Base-by-base conservation (phyloP, 1,284 basidiomycete genomes). In the Lentinula novae-zelandiae region DNA sequence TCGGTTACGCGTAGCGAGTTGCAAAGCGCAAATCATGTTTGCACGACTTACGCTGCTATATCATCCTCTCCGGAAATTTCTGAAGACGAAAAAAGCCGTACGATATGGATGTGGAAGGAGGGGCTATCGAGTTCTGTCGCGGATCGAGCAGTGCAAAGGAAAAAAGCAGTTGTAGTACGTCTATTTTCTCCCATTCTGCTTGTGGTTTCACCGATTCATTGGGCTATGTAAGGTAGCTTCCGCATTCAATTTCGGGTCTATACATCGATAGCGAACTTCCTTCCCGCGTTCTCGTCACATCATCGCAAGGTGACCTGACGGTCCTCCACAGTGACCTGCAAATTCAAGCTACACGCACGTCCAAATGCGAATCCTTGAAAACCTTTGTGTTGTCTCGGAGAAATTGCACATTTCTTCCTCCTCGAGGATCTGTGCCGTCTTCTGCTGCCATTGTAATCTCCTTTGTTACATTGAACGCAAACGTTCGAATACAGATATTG, bases 81-180 rank as follows among this genome's bases (percentile, higher is more conserved):
- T 46, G 53, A 64, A 36, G 74, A 80, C 13, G 75, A 79, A 31
- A 68, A 70, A 57, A 79, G 78, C 4, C 76, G 79, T 56, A 82
- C 79, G 0, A 71, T 90, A 56, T 87, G 85, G 81, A 74, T 78
- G 61, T 89, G 89, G 86, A 80, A 75, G 63, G 83, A 88, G 66
- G 75, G 76, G 60, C 64, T 82, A n/a, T 76, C 79, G 3, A 76
- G 78, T 12, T 69, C 64, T 34, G 57, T 72, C 59, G 66, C 68
- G 20, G 71, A 78, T 31, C 71, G 72, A 46, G 72, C 68, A 60
- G 75, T 72, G 57, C 77, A 75, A 65, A 80, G 76, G 66, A 76
- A 71, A 67, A 59, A 53, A 53, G 38, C 73, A 33, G 70, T 74
- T 56, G 67, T 78, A 64, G 86, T 88, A 70, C 65, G 84, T 76